These are phyloP conservation scores for Aspergillus persii DNA, from an alignment of 2,329 filamentous ascomycete species.

Conservation along the genomic window DNA sequence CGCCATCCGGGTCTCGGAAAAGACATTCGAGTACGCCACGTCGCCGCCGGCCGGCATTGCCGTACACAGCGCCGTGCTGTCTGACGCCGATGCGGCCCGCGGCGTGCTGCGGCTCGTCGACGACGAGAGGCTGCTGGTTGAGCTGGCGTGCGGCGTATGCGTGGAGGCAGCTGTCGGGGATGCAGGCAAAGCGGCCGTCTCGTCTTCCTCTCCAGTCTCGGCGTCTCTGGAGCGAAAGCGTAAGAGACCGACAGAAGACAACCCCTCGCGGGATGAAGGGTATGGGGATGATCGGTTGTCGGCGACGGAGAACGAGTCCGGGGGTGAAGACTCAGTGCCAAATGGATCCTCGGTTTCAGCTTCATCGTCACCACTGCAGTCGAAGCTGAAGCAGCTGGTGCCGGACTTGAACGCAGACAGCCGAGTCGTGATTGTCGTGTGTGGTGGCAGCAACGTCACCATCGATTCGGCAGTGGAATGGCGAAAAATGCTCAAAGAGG, in stretches of 20 bases:
- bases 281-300: conserved; percentile 36
- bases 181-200: conserved; percentile 15
- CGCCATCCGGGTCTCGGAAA: conserved; percentile 66
- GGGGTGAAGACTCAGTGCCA: conserved; percentile 14
- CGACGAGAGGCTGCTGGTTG: conserved; percentile 77
- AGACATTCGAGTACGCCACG: conserved; percentile 64
- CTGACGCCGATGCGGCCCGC: conserved; percentile 75
- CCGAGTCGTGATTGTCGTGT: conserved; percentile 81
- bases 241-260: conserved; percentile 4
- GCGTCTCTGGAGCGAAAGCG: conserved; percentile 31
- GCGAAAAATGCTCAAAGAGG: conserved; percentile 44
- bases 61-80: conserved; percentile 62
- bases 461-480: conserved; percentile 61
- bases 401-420: conserved; percentile 63
- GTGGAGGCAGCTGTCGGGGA: conserved; percentile 53
- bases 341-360: neutral
- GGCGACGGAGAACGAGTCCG: conserved; percentile 27
- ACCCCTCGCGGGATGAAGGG: conserved; percentile 28
- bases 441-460: conserved; percentile 71
- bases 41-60: conserved; percentile 45
- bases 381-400: conserved; percentile 59
- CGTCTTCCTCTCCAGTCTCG: conserved; percentile 7
- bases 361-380: conserved; percentile 17
- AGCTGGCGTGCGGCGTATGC: conserved; percentile 80
- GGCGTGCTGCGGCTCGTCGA: conserved; percentile 76